Conservation (phyloP, 2,329 filamentous ascomycete genomes). For the Xylariomycetidae sp. region DNA sequence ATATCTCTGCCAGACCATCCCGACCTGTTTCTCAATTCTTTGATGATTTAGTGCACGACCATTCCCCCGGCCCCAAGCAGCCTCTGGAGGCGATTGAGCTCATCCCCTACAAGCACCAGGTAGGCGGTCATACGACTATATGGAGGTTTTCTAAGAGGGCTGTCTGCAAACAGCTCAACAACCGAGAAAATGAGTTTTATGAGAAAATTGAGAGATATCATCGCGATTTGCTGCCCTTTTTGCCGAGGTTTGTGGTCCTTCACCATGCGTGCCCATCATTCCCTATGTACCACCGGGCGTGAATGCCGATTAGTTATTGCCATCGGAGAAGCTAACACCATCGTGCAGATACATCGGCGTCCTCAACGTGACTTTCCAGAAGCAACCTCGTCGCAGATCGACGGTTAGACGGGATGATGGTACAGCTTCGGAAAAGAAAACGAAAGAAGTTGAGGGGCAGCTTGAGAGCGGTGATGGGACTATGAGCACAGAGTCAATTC, state of each 20-base stretch:
- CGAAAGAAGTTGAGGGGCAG: constrained; percentile 30
- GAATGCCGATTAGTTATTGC: too few species aligned
- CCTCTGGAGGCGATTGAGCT: constrained; percentile 90
- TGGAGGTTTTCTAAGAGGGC: constrained; percentile 94
- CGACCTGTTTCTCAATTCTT: constrained; percentile 38
- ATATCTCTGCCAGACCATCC: constrained; percentile 29
- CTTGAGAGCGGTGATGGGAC: constrained; percentile 21
- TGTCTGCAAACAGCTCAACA: constrained; percentile 97
- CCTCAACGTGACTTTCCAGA: constrained; percentile 91
- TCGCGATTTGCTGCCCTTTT: constrained; percentile 81
- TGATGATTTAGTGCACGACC: constrained; percentile 47
- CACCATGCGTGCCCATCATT: too few species aligned
- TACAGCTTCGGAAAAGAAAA: constrained; percentile 18
- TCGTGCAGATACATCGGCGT: constrained; percentile 83
- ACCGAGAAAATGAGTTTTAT: constrained; percentile 97
- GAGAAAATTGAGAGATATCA: constrained; percentile 91
- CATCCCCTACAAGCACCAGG: constrained; percentile 95
- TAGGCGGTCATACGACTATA: constrained; percentile 92
- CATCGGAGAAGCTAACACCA: too few species aligned
- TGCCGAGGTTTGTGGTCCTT: constrained; percentile 64
- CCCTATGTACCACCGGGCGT: too few species aligned
- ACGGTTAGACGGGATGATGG: constrained; percentile 46
- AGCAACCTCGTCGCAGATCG: constrained; percentile 65
- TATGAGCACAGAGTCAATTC: constrained; percentile 7
- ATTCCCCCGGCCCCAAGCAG: constrained; percentile 46